phyloP scores from a whole-genome alignment of 148 eudicot genomes.

The Arbutus unedo region DNA sequence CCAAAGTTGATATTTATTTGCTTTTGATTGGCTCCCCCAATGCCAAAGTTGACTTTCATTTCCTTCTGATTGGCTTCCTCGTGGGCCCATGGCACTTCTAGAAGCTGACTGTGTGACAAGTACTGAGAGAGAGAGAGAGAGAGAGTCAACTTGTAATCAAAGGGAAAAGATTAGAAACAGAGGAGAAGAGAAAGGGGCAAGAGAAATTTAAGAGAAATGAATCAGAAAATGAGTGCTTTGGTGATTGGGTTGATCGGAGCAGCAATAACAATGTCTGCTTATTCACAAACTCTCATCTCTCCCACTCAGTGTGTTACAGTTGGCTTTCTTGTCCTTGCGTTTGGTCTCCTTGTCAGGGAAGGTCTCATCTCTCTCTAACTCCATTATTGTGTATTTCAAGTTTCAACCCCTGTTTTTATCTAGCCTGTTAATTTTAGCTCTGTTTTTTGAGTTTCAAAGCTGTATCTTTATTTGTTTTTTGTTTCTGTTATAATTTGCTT shows the following conservation, averaged over 20 bases:
- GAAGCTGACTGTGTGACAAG: not conserved
- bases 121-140: not conserved
- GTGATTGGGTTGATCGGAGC: constrained; percentile 61
- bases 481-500: no score
- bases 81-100: not conserved
- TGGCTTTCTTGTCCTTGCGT: constrained; percentile 26
- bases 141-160: not conserved
- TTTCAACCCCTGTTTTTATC: not conserved
- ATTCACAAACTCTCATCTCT: constrained; percentile 52
- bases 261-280: constrained; percentile 58
- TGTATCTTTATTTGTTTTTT: no score
- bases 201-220: constrained; percentile 26
- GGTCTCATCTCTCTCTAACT: constrained; percentile 35
- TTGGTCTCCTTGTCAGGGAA: constrained; percentile 40
- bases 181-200: not conserved
- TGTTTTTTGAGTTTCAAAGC: not conserved
- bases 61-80: not conserved
- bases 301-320: constrained; percentile 37
- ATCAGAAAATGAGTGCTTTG: constrained; percentile 42
- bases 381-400: not conserved
- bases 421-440: not conserved
- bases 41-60: not conserved
- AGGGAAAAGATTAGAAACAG: not conserved
- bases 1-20: not conserved
- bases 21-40: not conserved